Evolutionary conservation across 768 basidiomycete species (phyloP).

Genomic region (Boletus reticuloceps): DNA sequence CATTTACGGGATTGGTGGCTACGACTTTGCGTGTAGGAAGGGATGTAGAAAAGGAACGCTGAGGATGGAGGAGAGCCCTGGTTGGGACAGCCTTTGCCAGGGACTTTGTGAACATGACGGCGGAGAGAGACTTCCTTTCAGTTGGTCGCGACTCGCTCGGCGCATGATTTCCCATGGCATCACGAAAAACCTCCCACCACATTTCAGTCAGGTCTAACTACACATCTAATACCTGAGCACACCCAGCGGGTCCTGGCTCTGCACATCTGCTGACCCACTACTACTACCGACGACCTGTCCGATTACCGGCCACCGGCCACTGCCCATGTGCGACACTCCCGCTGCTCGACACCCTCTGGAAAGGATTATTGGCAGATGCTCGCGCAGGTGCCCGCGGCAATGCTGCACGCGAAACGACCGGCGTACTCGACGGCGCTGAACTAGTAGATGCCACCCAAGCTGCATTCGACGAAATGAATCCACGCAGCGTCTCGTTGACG

Average conservation of each 20-base stretch:
- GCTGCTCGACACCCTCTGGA: conserved; percentile 21
- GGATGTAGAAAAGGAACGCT: conserved; percentile 67
- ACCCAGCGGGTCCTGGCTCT: conserved; percentile 28
- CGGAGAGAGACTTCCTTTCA: conserved; percentile 6
- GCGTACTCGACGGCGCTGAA: conserved; percentile 14
- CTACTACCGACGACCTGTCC: conserved; percentile 1
- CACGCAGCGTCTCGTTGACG: conserved; percentile 22
- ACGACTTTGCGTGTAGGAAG: conserved; percentile 57
- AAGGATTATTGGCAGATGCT: conserved; percentile 29
- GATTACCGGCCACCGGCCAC: neutral
- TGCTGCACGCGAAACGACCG: conserved; percentile 10
- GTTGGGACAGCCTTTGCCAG: conserved; percentile 36
- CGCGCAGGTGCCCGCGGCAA: conserved; percentile 23
- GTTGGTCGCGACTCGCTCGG: conserved; percentile 12
- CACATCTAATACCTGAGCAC: conserved; percentile 21
- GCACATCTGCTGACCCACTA: conserved; percentile 8
- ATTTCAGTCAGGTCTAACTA: neutral
- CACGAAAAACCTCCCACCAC: no score
- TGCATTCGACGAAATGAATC: conserved; percentile 17
- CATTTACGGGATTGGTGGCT: conserved; percentile 72
- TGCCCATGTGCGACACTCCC: conserved; percentile 1
- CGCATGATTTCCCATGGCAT: conserved; percentile 22
- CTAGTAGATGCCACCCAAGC: conserved; percentile 2
- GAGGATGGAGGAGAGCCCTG: conserved; percentile 47
- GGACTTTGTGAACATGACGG: conserved; percentile 63